phyloP scores from a whole-genome alignment of 257 asterid genomes.

The Solanum piurae region DNA sequence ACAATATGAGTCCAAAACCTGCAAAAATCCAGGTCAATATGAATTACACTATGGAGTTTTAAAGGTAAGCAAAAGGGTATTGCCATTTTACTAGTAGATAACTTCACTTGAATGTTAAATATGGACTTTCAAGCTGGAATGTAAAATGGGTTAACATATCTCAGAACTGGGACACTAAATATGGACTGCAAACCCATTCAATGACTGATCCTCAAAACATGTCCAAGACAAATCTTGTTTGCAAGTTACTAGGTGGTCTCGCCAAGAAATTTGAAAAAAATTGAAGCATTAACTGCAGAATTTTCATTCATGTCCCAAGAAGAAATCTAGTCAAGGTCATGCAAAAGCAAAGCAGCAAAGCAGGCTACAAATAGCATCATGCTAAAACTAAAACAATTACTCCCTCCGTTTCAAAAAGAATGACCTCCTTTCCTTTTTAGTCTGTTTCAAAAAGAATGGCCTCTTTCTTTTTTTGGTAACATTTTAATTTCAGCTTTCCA shows the following conservation, averaged over 20 bases:
- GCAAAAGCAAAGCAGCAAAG: background rate
- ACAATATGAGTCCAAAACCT: constrained; percentile 94
- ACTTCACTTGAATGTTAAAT: background rate
- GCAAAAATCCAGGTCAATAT: constrained; percentile 7
- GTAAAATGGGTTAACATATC: background rate
- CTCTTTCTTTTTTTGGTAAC: too few species aligned
- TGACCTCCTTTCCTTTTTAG: too few species aligned
- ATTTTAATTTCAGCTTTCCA: too few species aligned
- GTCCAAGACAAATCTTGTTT: background rate
- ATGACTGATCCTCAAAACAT: background rate
- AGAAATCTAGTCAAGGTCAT: background rate
- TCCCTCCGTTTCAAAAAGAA: too few species aligned
- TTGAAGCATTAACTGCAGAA: background rate
- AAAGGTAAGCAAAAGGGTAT: background rate
- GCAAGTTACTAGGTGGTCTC: background rate
- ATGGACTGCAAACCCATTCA: background rate
- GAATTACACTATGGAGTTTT: background rate
- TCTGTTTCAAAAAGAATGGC: too few species aligned
- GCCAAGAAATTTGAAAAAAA: background rate
- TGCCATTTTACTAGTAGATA: background rate
- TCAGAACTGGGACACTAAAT: background rate
- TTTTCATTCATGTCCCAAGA: background rate
- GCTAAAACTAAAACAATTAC: background rate
- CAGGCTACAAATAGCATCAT: background rate
- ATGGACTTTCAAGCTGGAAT: background rate